phyloP scores from a whole-genome alignment of 2,329 filamentous ascomycete genomes.

The Myriosclerotinia scirpicola region DNA sequence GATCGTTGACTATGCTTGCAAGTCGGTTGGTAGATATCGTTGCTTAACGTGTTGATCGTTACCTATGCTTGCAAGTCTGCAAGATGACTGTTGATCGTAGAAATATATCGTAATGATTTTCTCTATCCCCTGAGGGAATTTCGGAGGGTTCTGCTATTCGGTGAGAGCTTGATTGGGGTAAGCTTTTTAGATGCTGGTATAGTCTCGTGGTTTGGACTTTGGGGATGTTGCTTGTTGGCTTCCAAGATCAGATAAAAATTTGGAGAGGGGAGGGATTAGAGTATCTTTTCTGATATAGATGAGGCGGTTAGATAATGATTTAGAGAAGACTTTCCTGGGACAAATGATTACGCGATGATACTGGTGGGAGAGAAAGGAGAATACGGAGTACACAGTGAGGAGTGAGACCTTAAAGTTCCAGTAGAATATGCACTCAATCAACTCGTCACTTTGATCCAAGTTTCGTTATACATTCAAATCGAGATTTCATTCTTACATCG shows the following conservation, averaged over 20 bases:
- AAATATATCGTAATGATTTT: background rate
- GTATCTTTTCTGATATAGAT: background rate
- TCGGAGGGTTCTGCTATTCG: background rate
- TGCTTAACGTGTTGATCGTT: too few relatives aligned
- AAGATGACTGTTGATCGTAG: background rate
- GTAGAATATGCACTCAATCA: background rate
- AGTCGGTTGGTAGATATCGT: too few relatives aligned
- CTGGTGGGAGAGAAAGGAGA: background rate
- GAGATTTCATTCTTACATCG: background rate
- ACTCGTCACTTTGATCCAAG: background rate
- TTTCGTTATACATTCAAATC: background rate
- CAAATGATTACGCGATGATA: background rate
- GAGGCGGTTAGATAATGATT: background rate
- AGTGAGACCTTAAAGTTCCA: background rate
- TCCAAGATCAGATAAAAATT: background rate
- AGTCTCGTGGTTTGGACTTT: background rate
- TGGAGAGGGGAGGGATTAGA: background rate
- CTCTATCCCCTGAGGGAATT: background rate
- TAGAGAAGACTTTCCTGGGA: too few relatives aligned
- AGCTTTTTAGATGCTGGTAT: background rate
- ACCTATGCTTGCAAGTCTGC: too few relatives aligned
- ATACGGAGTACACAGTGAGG: background rate
- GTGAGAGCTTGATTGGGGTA: background rate
- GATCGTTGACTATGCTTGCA: too few relatives aligned
- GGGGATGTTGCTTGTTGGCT: background rate